phyloP scores from a whole-genome alignment of 441 rosid species.

The Populus hybrid region DNA sequence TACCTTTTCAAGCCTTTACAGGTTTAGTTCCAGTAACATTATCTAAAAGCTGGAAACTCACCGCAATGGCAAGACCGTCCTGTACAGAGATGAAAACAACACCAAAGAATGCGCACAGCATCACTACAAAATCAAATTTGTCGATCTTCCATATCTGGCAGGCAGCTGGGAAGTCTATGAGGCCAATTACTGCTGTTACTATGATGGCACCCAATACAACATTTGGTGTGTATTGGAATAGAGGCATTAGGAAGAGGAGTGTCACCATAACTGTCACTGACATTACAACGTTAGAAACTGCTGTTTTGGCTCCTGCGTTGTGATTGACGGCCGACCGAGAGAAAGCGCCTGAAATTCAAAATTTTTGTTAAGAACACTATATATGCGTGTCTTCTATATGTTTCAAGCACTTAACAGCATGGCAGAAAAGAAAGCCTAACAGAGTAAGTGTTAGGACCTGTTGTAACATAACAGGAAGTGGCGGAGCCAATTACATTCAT shows the following conservation, averaged over 20 bases:
- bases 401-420: neutral
- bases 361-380: neutral
- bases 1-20: neutral
- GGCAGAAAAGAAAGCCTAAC: neutral
- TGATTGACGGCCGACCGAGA: conserved; percentile 93
- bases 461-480: conserved; percentile 92
- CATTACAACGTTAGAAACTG: conserved; percentile 84
- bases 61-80: conserved; percentile 80
- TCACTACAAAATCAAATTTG: conserved; percentile 74
- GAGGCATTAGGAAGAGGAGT: conserved; percentile 82
- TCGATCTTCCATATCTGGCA: conserved; percentile 70
- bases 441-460: conserved; percentile 34
- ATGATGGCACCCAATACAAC: conserved; percentile 85
- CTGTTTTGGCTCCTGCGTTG: conserved; percentile 90
- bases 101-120: conserved; percentile 78
- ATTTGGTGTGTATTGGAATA: conserved; percentile 88
- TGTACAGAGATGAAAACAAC: conserved; percentile 81
- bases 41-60: conserved; percentile 26
- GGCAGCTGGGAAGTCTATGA: conserved; percentile 80
- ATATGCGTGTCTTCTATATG: neutral
- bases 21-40: neutral
- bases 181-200: conserved; percentile 81
- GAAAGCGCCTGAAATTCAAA: conserved; percentile 55
- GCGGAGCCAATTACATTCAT: conserved; percentile 95
- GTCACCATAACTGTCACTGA: conserved; percentile 90